Conservation (phyloP, 169 alveolate genomes). For the Pseudocohnilembus persalinus region DNA sequence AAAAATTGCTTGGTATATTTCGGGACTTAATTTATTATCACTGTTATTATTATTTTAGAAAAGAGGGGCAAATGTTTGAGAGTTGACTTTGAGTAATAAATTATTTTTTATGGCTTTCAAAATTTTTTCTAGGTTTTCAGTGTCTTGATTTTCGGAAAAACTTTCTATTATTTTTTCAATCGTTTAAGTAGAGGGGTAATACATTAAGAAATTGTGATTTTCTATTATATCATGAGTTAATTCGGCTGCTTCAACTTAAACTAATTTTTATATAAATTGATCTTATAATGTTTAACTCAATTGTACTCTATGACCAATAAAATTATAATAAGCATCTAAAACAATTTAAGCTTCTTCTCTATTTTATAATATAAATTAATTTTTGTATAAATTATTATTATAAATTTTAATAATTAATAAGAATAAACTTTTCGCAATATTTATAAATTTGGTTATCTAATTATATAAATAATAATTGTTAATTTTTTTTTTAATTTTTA, state of each 20-base stretch:
- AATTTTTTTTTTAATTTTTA: too few relatives aligned
- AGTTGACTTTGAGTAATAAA: background rate
- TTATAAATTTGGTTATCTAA: too few relatives aligned
- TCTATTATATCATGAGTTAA: background rate
- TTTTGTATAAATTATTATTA: too few relatives aligned
- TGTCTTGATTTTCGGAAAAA: background rate
- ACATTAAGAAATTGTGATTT: background rate
- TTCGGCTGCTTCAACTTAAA: background rate
- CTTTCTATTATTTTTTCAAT: background rate
- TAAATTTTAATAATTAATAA: too few relatives aligned
- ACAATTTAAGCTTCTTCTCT: background rate
- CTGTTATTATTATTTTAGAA: background rate
- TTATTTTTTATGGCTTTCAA: too few relatives aligned
- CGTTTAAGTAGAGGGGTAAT: background rate
- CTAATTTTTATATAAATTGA: background rate
- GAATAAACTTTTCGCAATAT: too few relatives aligned
- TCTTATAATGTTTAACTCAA: background rate
- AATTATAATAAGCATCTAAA: background rate
- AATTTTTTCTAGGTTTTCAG: background rate
- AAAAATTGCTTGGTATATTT: background rate
- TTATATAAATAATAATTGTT: too few relatives aligned
- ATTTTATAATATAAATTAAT: too few relatives aligned
- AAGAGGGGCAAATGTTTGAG: background rate
- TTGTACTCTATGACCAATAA: background rate
- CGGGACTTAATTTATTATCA: background rate